phyloP scores from a whole-genome alignment of 768 basidiomycete species.

The Paxillus rubicundulus region DNA sequence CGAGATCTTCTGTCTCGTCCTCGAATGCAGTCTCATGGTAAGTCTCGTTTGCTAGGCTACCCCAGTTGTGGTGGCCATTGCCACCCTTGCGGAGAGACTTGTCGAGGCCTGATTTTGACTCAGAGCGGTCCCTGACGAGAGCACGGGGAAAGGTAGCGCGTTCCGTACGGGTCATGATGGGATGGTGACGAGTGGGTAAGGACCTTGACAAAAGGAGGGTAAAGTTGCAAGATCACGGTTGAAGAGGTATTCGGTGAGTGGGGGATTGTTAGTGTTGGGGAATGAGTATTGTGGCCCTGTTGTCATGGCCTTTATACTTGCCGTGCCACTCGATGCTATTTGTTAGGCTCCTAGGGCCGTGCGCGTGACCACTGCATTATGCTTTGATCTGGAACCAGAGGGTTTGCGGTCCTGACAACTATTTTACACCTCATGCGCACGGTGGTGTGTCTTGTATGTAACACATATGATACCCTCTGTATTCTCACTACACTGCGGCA shows the following conservation, averaged over 20 bases:
- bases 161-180: constrained; percentile 75
- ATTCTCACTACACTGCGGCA: not conserved
- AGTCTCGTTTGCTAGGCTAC: constrained; percentile 61
- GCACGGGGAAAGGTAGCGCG: constrained; percentile 72
- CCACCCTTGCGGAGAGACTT: constrained; percentile 74
- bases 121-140: constrained; percentile 71
- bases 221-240: not conserved
- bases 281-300: not conserved
- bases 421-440: not conserved
- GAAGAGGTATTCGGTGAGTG: not conserved
- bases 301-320: constrained; percentile 18
- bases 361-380: constrained; percentile 3
- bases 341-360: not conserved
- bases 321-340: constrained; percentile 7
- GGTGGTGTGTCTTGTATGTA: not conserved
- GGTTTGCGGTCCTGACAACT: too few species aligned
- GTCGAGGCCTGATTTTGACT: constrained; percentile 75
- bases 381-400: not conserved
- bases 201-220: not conserved
- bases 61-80: constrained; percentile 86
- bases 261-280: not conserved
- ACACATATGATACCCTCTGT: constrained; percentile 1
- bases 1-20: constrained; percentile 54
- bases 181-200: constrained; percentile 1
- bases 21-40: constrained; percentile 55